Base-by-base conservation (phyloP, 1,284 basidiomycete genomes). In the Sporisorium iseilematis-ciliati region DNA sequence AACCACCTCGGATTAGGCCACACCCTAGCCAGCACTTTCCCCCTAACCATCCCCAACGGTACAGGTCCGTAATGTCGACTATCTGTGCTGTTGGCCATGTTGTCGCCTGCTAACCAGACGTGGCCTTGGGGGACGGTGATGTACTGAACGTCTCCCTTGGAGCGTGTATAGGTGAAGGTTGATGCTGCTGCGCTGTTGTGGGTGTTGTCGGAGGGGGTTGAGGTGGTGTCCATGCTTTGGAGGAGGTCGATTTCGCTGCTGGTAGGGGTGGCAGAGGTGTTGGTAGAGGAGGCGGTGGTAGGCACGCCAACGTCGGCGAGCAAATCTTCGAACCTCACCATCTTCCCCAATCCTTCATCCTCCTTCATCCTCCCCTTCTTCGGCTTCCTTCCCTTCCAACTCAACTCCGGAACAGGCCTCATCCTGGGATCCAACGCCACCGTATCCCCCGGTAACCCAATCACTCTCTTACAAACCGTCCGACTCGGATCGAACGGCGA, bases 71-170 rank as follows among this genome's bases (percentile, higher is more conserved):
- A 97, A 45, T 89, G 87, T 62, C 95, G 88, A 29, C 94, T 97
- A 86, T 98, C 96, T 10, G 91, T 90, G 46, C 93, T 95, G 77
- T 89, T 89, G 31, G 89, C 88, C 62, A 92, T 87, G 79, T 99
- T 99, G 87, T 99, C 96, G 14, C 96, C 96, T 29, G 88, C 89
- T 46, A 97, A 88, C 95, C 95, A 99, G n/a, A 97, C 81, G 43
- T 85, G 81, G 0, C 83, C 83, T 6, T 55, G 49, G 3, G 74
- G 69, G 0, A 75, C 45, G 4, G 69, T 69, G 38, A 78, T 57
- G 57, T 73, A 77, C 48, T 77, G 69, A 1, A 77, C 74, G 25
- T 77, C 65, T 38, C 65, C 69, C 21, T 61, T 69, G 40, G 64
- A 50, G 1, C 65, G 53, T 3, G 65, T 20, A 55, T 67, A 72